Conservation (phyloP, 2,329 filamentous ascomycete species). For the Cladosporium phlei region DNA sequence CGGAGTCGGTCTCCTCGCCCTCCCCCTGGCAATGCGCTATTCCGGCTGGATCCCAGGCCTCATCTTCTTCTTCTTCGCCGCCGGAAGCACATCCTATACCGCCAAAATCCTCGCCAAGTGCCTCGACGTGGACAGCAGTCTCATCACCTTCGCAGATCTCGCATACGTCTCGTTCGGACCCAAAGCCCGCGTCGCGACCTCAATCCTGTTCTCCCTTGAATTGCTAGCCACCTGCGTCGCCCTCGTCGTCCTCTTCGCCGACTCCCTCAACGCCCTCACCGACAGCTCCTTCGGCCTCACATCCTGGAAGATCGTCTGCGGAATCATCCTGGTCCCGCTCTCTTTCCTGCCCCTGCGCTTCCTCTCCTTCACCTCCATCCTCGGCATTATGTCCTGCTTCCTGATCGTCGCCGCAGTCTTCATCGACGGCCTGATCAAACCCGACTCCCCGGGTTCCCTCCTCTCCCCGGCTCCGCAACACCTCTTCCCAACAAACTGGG, state of each 20-base stretch:
- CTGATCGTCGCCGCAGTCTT: conserved; percentile 81
- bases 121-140: conserved; percentile 74
- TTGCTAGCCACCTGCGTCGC: conserved; percentile 85
- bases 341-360: conserved; percentile 79
- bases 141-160: conserved; percentile 92
- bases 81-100: conserved; percentile 76
- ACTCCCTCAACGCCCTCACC: conserved; percentile 75
- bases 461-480: conserved; percentile 74
- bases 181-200: conserved; percentile 74
- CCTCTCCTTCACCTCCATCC: conserved; percentile 82
- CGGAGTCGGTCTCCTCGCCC: conserved; percentile 79
- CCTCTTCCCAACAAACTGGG: conserved; percentile 80
- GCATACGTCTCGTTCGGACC: conserved; percentile 87
- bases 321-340: conserved; percentile 70
- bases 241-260: conserved; percentile 88
- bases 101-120: conserved; percentile 81
- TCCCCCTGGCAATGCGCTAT: conserved; percentile 83
- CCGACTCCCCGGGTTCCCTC: conserved; percentile 73
- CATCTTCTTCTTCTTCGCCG: conserved; percentile 66
- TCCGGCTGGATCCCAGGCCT: conserved; percentile 85
- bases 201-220: conserved; percentile 81
- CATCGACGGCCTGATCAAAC: conserved; percentile 80
- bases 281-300: conserved; percentile 59
- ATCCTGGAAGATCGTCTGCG: conserved; percentile 82
- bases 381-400: conserved; percentile 88